phyloP scores from a whole-genome alignment of 768 basidiomycete species.

The Dacryopinax spathularia region DNA sequence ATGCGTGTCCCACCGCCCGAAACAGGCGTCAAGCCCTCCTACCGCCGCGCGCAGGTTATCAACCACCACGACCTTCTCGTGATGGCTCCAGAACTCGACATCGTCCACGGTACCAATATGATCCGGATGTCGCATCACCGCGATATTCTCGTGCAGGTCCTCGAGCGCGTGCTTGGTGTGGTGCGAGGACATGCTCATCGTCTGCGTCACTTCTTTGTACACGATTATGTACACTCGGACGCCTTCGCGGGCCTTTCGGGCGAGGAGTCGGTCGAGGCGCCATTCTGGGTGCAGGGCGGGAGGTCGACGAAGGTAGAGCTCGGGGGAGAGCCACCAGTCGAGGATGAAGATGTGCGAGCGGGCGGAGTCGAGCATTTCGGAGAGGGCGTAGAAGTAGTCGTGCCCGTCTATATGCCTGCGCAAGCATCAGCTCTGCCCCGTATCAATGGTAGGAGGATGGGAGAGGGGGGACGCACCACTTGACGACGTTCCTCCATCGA shows the following conservation, averaged over 20 bases:
- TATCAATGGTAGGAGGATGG: neutral
- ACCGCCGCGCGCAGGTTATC: conserved; percentile 73
- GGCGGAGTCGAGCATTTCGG: conserved; percentile 73
- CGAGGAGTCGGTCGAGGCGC: conserved; percentile 71
- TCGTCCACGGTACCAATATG: conserved; percentile 63
- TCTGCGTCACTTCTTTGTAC: conserved; percentile 91
- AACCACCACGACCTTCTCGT: conserved; percentile 77
- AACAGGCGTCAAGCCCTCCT: conserved; percentile 91
- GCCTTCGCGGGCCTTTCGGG: conserved; percentile 81
- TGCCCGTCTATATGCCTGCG: conserved; percentile 81
- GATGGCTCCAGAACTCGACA: conserved; percentile 82
- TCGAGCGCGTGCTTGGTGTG: conserved; percentile 82
- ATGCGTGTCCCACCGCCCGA: conserved; percentile 93
- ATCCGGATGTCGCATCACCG: conserved; percentile 80
- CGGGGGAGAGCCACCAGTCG: conserved; percentile 90
- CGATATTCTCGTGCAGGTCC: conserved; percentile 72
- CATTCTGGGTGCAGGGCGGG: conserved; percentile 74
- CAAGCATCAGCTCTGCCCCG: neutral
- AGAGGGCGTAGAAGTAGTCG: conserved; percentile 92
- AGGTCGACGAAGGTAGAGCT: conserved; percentile 86
- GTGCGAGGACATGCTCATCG: conserved; percentile 75
- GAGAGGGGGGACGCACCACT: conserved; percentile 43
- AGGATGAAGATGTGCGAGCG: conserved; percentile 75
- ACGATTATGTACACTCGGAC: conserved; percentile 85
- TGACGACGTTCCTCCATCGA: conserved; percentile 55